Conservation (phyloP, 208 protist species). For the Leishmania arabica region DNA sequence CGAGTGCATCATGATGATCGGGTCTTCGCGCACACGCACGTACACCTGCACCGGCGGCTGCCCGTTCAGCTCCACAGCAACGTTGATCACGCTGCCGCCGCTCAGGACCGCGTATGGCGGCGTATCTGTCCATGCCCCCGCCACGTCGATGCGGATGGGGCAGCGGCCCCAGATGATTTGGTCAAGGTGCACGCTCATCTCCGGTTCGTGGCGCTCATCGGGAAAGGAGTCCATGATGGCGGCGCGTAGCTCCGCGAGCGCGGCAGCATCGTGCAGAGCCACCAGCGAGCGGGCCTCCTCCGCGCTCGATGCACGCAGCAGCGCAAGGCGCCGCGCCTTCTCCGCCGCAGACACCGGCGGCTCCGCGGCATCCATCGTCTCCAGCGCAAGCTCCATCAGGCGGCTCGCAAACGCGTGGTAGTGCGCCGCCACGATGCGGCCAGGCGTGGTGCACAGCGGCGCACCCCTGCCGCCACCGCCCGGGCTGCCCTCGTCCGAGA, state of each 20-base stretch:
- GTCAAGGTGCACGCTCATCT: constrained; percentile 34
- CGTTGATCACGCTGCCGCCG: constrained; percentile 67
- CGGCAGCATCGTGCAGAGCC: constrained; percentile 20
- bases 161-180: constrained; percentile 53
- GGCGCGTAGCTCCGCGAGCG: constrained; percentile 26
- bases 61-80: constrained; percentile 57
- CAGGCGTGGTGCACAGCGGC: constrained; percentile 16
- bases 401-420: constrained; percentile 34
- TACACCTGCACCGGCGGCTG: constrained; percentile 56
- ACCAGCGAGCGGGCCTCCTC: constrained; percentile 8
- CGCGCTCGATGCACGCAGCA: constrained; percentile 7
- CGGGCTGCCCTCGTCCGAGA: neutral
- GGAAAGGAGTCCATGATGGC: constrained; percentile 25
- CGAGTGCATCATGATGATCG: constrained; percentile 38
- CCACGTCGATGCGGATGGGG: constrained; percentile 60
- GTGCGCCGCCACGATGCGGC: constrained; percentile 25
- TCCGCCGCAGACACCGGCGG: neutral
- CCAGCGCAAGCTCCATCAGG: constrained; percentile 25
- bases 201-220: constrained; percentile 25
- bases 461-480: neutral
- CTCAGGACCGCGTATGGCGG: constrained; percentile 54
- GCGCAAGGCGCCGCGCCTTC: constrained; percentile 10
- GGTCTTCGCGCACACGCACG: constrained; percentile 31
- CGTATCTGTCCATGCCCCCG: constrained; percentile 72
- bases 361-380: constrained; percentile 6